phyloP scores from a whole-genome alignment of 176 grass and related monocot genomes.

The Oryza coarctata region DNA sequence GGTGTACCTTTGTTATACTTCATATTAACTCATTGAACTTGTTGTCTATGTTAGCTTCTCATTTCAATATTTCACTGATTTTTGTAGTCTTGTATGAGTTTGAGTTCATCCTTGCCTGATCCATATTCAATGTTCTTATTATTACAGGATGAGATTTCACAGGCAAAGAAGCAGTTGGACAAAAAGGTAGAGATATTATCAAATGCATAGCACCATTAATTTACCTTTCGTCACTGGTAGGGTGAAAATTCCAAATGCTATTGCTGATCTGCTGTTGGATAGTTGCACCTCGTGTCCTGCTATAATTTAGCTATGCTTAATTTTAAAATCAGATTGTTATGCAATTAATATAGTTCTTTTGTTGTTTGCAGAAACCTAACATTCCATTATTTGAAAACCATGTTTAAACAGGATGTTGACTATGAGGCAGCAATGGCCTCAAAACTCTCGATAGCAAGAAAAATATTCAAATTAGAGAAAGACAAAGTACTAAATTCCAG shows the following conservation, averaged over 20 bases:
- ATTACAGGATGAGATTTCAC: constrained; percentile 74
- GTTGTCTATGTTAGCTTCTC: constrained; percentile 6
- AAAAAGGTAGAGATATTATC: constrained; percentile 67
- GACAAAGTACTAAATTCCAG: constrained; percentile 69
- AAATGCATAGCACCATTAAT: constrained; percentile 11
- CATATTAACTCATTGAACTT: constrained; percentile 4
- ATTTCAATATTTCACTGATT: constrained; percentile 26
- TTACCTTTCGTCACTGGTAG: constrained; percentile 2
- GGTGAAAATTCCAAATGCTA: not conserved
- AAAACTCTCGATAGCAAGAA: constrained; percentile 87
- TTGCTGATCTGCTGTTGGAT: not conserved
- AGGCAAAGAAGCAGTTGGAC: constrained; percentile 62
- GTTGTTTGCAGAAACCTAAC: constrained; percentile 7
- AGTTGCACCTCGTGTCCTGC: not conserved
- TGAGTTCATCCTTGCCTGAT: constrained; percentile 8
- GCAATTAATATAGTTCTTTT: not conserved
- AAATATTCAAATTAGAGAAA: constrained; percentile 91
- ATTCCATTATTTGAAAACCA: constrained; percentile 14
- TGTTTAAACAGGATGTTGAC: constrained; percentile 71
- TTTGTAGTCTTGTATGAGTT: constrained; percentile 17
- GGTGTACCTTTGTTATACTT: constrained; percentile 45
- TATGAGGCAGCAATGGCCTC: constrained; percentile 78
- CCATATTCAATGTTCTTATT: constrained; percentile 7
- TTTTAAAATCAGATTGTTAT: constrained; percentile 5
- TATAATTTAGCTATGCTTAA: not conserved